These are phyloP conservation scores for Rutstroemia sydowiana DNA, from an alignment of 2,329 filamentous ascomycete species.

Conservation along the genomic window DNA sequence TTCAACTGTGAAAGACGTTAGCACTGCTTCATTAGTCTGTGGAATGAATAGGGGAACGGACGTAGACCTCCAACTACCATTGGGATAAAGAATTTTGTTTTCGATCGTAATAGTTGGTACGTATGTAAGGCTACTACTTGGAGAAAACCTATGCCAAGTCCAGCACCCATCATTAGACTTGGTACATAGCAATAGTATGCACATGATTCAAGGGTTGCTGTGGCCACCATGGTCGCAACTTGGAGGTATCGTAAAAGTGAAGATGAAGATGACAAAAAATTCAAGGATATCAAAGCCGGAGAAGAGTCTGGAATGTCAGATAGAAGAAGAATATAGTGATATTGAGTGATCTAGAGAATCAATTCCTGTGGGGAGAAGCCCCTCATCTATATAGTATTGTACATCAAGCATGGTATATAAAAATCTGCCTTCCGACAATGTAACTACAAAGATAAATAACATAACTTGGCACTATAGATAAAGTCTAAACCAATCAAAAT, in stretches of 20 bases:
- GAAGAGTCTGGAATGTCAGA: too few species aligned
- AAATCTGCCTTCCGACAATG: too few species aligned
- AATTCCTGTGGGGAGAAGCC: too few species aligned
- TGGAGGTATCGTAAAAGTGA: not conserved
- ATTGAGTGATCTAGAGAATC: too few species aligned
- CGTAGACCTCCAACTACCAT: not conserved
- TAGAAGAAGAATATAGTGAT: too few species aligned
- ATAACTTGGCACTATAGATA: too few species aligned
- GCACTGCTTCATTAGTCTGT: not conserved
- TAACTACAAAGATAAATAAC: too few species aligned
- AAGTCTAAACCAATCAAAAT: too few species aligned
- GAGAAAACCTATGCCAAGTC: not conserved
- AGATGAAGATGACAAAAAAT: conserved; percentile 1
- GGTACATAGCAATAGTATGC: conserved; percentile 6
- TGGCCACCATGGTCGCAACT: conserved; percentile 1
- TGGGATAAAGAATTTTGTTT: conserved; percentile 1
- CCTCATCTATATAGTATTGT: too few species aligned
- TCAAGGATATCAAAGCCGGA: too few species aligned
- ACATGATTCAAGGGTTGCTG: conserved; percentile 4
- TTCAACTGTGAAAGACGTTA: not conserved
- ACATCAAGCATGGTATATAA: too few species aligned
- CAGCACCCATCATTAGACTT: not conserved
- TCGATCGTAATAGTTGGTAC: not conserved
- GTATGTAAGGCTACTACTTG: not conserved
- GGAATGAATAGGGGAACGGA: not conserved